Percentiles rank a stretch among this genome's conserved stretches.
These are phyloP conservation scores for Mucuna pruriens DNA, from an alignment of 306 rosid genomes.

Conservation along the genomic window DNA sequence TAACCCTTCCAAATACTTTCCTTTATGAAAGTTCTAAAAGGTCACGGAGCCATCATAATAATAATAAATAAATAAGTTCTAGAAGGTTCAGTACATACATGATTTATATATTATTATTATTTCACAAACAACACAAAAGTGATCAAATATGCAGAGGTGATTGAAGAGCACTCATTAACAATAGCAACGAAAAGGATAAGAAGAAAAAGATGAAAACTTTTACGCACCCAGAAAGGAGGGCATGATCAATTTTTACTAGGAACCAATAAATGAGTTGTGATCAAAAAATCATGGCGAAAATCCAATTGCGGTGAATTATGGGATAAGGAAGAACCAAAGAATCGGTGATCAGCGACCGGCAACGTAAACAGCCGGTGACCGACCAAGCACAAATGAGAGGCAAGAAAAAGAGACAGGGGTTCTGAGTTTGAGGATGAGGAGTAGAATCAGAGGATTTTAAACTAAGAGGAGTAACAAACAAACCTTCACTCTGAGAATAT, in stretches of 20 bases:
- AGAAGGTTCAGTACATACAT: background rate
- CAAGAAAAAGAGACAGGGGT: background rate
- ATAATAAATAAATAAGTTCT: background rate
- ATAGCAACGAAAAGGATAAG: background rate
- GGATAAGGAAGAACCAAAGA: background rate
- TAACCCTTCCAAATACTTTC: background rate
- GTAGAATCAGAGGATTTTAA: slow-evolving; percentile 16
- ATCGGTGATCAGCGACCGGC: slow-evolving; percentile 9
- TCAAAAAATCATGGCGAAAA: background rate
- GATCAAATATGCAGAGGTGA: slow-evolving; percentile 3
- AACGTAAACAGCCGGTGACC: background rate
- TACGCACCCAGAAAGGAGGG: background rate
- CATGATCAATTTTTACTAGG: background rate
- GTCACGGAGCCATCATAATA: background rate
- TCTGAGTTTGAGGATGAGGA: background rate
- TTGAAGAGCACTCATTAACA: background rate
- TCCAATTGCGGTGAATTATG: background rate
- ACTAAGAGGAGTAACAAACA: background rate
- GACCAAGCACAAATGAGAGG: background rate
- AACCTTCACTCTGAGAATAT: background rate
- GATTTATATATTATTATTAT: background rate
- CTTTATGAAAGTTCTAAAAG: background rate
- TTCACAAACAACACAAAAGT: background rate
- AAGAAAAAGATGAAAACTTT: slow-evolving; percentile 27
- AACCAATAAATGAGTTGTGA: background rate